phyloP scores from a whole-genome alignment of 805 yeast species.

The Starmerella gropengiesseri region DNA sequence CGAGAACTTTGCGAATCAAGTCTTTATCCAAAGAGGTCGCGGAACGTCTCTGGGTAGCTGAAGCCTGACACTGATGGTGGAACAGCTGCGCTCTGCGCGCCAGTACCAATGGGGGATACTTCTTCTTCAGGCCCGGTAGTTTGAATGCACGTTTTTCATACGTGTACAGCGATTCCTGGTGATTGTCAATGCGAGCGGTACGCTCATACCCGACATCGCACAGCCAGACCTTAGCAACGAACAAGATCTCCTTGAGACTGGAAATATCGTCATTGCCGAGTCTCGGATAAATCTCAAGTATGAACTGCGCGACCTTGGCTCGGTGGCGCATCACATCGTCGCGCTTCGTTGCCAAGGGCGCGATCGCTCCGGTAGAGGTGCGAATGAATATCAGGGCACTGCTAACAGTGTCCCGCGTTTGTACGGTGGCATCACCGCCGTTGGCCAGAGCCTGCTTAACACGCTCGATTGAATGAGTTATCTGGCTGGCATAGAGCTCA shows the following conservation, averaged over 20 bases:
- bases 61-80: slow-evolving; percentile 61
- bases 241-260: slow-evolving; percentile 48
- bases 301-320: background rate
- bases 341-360: slow-evolving; percentile 28
- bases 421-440: background rate
- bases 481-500: slow-evolving; percentile 42
- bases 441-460: background rate
- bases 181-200: slow-evolving; percentile 46
- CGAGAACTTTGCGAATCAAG: slow-evolving; percentile 55
- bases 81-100: slow-evolving; percentile 63
- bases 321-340: slow-evolving; percentile 2
- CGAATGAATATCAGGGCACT: slow-evolving; percentile 48
- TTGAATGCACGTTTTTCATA: slow-evolving; percentile 50
- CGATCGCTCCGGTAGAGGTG: slow-evolving; percentile 55
- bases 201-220: slow-evolving; percentile 70
- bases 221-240: slow-evolving; percentile 64
- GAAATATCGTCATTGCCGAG: slow-evolving; percentile 54
- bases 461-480: slow-evolving; percentile 24
- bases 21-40: slow-evolving; percentile 24
- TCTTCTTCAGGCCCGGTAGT: slow-evolving; percentile 52
- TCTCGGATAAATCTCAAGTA: slow-evolving; percentile 38
- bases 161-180: slow-evolving; percentile 41
- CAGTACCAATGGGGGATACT: slow-evolving; percentile 66
- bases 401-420: slow-evolving; percentile 41
- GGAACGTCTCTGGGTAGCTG: slow-evolving; percentile 62